phyloP scores from a whole-genome alignment of 2,329 filamentous ascomycete genomes.

The Nakataea oryzae region DNA sequence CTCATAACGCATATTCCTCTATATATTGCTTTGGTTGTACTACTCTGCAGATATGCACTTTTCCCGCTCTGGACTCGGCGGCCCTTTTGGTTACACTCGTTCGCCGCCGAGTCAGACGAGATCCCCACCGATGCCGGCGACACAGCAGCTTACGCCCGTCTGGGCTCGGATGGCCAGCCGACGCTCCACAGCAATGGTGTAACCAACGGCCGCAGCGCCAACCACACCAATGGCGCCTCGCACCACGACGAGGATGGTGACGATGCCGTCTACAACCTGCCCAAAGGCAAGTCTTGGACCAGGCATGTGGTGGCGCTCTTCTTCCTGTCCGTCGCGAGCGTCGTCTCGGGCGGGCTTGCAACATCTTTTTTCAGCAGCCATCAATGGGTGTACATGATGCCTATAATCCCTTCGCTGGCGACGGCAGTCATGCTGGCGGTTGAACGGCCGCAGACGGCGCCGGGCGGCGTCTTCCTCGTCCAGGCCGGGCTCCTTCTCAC shows the following conservation, averaged over 20 bases:
- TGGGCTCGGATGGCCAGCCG: background rate
- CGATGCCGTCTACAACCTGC: background rate
- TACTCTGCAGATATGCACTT: conserved; percentile 19
- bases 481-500: conserved; percentile 20
- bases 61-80: conserved; percentile 19
- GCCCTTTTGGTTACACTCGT: conserved; percentile 21
- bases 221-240: background rate
- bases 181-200: background rate
- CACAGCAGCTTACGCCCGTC: background rate
- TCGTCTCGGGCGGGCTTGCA: conserved; percentile 13
- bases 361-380: conserved; percentile 6
- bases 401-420: conserved; percentile 21
- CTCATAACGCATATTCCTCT: conserved; percentile 20
- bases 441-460: conserved; percentile 18
- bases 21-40: conserved; percentile 16
- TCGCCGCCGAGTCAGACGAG: conserved; percentile 17
- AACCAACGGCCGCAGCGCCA: conserved; percentile 2
- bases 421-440: conserved; percentile 14
- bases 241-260: background rate
- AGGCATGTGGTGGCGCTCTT: conserved; percentile 25
- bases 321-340: conserved; percentile 22
- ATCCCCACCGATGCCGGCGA: background rate
- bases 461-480: conserved; percentile 16
- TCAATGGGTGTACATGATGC: conserved; percentile 19
- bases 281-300: conserved; percentile 7